phyloP scores from a whole-genome alignment of 306 rosid species.

The Prinsepia uniflora region DNA sequence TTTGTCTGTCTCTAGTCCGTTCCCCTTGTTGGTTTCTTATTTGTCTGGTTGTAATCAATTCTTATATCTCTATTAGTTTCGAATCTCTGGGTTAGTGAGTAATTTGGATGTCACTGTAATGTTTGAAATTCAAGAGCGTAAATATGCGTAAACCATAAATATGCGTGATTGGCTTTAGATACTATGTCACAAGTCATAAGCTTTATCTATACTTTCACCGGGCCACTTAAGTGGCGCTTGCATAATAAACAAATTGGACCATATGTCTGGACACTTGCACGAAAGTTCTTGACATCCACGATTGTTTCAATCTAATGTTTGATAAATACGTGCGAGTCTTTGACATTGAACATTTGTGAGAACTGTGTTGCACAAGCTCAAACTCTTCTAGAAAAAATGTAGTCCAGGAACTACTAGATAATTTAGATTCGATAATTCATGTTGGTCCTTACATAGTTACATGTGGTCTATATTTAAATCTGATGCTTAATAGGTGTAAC shows the following conservation, averaged over 20 bases:
- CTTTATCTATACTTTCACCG: not conserved
- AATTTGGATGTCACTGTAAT: too few relatives aligned
- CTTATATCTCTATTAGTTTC: not conserved
- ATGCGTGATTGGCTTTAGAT: too few relatives aligned
- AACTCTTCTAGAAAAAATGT: not conserved
- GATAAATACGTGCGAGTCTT: not conserved
- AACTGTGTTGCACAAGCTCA: not conserved
- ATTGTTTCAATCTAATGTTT: not conserved
- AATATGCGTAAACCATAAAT: too few relatives aligned
- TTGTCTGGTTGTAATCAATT: not conserved
- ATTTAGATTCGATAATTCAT: not conserved
- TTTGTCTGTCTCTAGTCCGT: not conserved
- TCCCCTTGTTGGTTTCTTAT: not conserved
- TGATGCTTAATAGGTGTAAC: conserved; percentile 3
- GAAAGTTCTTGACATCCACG: conserved; percentile 3
- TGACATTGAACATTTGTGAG: not conserved
- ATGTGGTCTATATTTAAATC: conserved; percentile 20
- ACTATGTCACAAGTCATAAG: not conserved
- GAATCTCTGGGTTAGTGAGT: too few relatives aligned
- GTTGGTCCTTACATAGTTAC: conserved; percentile 13
- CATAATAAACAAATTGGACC: not conserved
- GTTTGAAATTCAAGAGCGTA: too few relatives aligned
- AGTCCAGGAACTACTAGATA: conserved; percentile 1
- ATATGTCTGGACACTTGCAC: not conserved
- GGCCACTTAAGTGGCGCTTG: not conserved